Percentiles rank a stretch among this genome's conserved stretches.
These are phyloP conservation scores for Rhodotorula sp. DNA, from an alignment of 1,284 basidiomycete species.

Conservation along the genomic window DNA sequence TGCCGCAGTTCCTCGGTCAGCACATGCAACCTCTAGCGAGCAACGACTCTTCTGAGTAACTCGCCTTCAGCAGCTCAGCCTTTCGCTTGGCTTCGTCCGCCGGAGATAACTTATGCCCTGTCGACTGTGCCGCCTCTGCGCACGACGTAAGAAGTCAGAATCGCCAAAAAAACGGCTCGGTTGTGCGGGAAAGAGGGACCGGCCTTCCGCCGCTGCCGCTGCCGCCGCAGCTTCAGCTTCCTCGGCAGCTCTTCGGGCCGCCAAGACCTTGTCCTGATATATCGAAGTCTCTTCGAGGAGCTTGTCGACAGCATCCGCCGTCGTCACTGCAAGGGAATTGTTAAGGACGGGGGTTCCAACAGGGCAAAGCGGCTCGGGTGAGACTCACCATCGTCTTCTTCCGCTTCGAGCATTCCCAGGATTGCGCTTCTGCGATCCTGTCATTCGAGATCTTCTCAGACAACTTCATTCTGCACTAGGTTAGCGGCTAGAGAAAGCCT, in stretches of 20 bases:
- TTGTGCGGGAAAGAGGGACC: too few species aligned
- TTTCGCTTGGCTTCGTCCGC: slow-evolving; percentile 33
- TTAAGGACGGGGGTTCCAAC: neutral
- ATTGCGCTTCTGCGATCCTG: slow-evolving; percentile 40
- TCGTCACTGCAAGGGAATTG: slow-evolving; percentile 8
- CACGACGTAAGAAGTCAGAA: neutral
- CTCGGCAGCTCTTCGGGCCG: slow-evolving; percentile 15
- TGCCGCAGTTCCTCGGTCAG: neutral
- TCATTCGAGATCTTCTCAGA: neutral
- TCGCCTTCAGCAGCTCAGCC: slow-evolving; percentile 26
- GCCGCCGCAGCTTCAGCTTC: slow-evolving; percentile 15
- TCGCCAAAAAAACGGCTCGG: neutral
- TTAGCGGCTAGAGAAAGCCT: too few species aligned
- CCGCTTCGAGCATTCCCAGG: slow-evolving; percentile 33
- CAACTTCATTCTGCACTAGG: neutral
- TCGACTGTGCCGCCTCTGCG: neutral
- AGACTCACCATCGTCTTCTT: slow-evolving; percentile 34
- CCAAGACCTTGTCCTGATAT: slow-evolving; percentile 9
- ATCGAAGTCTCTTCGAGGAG: slow-evolving; percentile 22
- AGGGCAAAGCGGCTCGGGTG: neutral
- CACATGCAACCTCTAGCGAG: too few species aligned
- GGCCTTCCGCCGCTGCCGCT: slow-evolving; percentile 15
- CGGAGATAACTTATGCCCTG: slow-evolving; percentile 17
- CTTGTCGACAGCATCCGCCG: slow-evolving; percentile 7
- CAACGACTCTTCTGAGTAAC: neutral